These are phyloP conservation scores for Pyrus hybrid DNA, from an alignment of 331 rosid species.

Conservation along the genomic window DNA sequence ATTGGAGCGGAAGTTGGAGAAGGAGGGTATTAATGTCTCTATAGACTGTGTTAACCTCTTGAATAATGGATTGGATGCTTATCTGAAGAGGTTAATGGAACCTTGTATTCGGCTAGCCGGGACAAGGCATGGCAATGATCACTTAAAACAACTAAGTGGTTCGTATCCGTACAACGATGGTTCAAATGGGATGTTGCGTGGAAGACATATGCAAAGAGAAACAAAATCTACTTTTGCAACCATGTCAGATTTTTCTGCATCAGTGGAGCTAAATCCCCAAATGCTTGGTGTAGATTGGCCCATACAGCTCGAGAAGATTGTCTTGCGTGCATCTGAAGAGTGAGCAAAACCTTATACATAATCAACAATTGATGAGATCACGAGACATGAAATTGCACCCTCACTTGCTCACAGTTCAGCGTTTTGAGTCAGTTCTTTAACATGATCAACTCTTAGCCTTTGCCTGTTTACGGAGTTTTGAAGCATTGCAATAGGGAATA, in stretches of 20 bases:
- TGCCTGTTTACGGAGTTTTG: conserved; percentile 18
- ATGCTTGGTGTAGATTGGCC: conserved; percentile 82
- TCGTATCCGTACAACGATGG: conserved; percentile 9
- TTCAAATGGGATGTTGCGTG: conserved; percentile 2
- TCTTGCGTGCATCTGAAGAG: conserved; percentile 54
- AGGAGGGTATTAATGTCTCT: conserved; percentile 47
- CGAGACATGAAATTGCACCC: conserved; percentile 22
- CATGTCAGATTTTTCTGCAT: conserved; percentile 50
- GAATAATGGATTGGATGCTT: conserved; percentile 73
- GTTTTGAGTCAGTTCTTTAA: conserved; percentile 28
- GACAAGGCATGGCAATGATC: conserved; percentile 33
- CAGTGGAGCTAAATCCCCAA: conserved; percentile 72
- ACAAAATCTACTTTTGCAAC: conserved; percentile 28
- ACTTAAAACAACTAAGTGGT: conserved; percentile 9
- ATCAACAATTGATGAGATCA: conserved; percentile 22
- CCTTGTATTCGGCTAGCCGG: conserved; percentile 51
- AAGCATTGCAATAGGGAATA: conserved; percentile 26
- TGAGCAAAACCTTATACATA: conserved; percentile 27
- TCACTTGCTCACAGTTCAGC: conserved; percentile 23
- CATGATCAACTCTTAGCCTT: conserved; percentile 13
- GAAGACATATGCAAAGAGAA: conserved; percentile 33
- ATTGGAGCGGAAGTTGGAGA: conserved; percentile 62
- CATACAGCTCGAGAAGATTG: conserved; percentile 72
- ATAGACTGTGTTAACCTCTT: conserved; percentile 64
- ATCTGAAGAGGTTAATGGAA: conserved; percentile 76